Evolutionary conservation across 139 green algal species (phyloP).

Genomic region (Pseudopediastrum boryanum): DNA sequence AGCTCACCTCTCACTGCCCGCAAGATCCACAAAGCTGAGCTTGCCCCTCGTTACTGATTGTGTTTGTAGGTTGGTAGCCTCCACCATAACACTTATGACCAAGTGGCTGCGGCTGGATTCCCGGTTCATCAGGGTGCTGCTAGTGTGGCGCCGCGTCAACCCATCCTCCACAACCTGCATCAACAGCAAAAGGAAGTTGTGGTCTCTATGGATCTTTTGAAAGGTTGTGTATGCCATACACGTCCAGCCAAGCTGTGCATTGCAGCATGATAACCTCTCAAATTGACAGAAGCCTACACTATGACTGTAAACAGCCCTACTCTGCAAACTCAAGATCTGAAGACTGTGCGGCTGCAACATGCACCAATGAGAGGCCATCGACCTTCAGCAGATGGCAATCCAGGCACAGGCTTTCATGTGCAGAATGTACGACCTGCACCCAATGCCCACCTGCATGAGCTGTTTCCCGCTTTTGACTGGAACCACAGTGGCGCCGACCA

Average conservation of each 20-base stretch:
- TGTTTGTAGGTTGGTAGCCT: slow-evolving; percentile 95
- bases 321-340: no score
- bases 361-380: no score
- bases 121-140: slow-evolving; percentile 83
- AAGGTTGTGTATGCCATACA: no score
- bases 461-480: slow-evolving; percentile 46
- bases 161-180: slow-evolving; percentile 63
- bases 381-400: no score
- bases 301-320: no score
- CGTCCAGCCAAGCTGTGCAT: no score
- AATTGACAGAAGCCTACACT: no score
- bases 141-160: slow-evolving; percentile 61
- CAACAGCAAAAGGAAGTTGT: neutral
- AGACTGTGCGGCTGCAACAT: no score
- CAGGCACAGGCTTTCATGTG: neutral
- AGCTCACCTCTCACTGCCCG: slow-evolving; percentile 86
- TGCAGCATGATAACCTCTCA: no score
- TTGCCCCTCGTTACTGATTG: slow-evolving; percentile 88
- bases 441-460: slow-evolving; percentile 1
- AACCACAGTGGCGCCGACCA: slow-evolving; percentile 82
- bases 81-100: slow-evolving; percentile 92
- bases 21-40: slow-evolving; percentile 96
- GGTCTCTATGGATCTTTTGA: no score
- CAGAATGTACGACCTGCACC: neutral
- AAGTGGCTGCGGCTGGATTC: slow-evolving; percentile 92